A percentile compares a stretch with the other conserved stretches of the same genome.
These are phyloP conservation scores for Syncephalastrum sp. DNA, from an alignment of 371 early-diverging fungal species.

Conservation along the genomic window DNA sequence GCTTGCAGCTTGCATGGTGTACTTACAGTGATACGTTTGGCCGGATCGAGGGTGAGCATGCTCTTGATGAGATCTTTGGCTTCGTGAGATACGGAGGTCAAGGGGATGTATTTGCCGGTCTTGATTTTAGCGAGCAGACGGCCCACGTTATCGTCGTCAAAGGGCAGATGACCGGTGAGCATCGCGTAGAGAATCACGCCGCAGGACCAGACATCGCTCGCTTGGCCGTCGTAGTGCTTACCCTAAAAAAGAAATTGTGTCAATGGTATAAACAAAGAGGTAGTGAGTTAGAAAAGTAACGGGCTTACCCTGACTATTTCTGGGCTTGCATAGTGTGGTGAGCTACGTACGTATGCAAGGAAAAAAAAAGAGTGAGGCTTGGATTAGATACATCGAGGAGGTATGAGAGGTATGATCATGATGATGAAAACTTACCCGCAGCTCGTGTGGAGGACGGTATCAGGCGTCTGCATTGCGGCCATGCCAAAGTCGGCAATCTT, in stretches of 20 bases:
- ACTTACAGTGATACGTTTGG: constrained; percentile 50
- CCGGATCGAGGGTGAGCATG: constrained; percentile 56
- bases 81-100: constrained; percentile 64
- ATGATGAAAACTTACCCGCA: constrained; percentile 58
- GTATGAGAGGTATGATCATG: not conserved
- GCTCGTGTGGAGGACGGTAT: constrained; percentile 68
- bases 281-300: constrained; percentile 9
- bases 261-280: constrained; percentile 15
- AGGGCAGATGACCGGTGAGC: constrained; percentile 87
- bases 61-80: constrained; percentile 62
- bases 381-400: constrained; percentile 3
- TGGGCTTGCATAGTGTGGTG: constrained; percentile 86
- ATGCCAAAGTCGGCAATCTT: constrained; percentile 87
- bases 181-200: constrained; percentile 92
- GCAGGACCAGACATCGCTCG: constrained; percentile 92
- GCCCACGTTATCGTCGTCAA: constrained; percentile 88
- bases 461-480: constrained; percentile 69
- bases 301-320: constrained; percentile 70
- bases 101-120: constrained; percentile 41
- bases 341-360: constrained; percentile 19
- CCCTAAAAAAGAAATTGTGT: constrained; percentile 38
- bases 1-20: not conserved
- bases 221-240: constrained; percentile 72
- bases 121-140: constrained; percentile 68
- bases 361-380: not conserved